A percentile compares a stretch with the other conserved stretches of the same genome.
These are phyloP conservation scores for Phytophthora syringae DNA, from an alignment of 352 stramenopile genomes.

Conservation along the genomic window DNA sequence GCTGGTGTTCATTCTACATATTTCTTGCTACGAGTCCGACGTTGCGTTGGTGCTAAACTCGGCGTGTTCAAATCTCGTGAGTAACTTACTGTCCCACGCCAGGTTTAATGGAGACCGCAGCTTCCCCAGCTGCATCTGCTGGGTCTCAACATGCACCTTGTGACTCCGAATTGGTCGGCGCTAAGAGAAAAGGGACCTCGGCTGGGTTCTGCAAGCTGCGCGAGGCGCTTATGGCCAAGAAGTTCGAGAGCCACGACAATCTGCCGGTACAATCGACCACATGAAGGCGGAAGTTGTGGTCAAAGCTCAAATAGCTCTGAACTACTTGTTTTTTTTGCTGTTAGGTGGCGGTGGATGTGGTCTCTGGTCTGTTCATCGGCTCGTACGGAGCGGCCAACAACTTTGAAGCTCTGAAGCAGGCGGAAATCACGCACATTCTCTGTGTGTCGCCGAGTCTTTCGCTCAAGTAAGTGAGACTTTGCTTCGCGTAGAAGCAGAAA, in stretches of 20 bases:
- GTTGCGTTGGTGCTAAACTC: slow-evolving; percentile 9
- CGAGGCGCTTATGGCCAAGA: slow-evolving; percentile 60
- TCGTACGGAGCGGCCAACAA: slow-evolving; percentile 72
- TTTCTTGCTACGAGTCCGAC: background rate
- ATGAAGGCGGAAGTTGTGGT: slow-evolving; percentile 1
- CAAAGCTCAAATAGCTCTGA: too few species aligned
- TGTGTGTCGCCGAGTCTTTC: slow-evolving; percentile 55
- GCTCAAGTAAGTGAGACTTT: slow-evolving; percentile 38
- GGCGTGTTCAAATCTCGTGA: background rate
- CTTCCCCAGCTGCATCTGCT: slow-evolving; percentile 26
- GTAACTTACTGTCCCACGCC: slow-evolving; percentile 22
- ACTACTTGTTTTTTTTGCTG: too few species aligned
- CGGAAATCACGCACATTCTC: slow-evolving; percentile 66
- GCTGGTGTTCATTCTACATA: background rate
- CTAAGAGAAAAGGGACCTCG: slow-evolving; percentile 19
- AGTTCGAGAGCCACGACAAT: slow-evolving; percentile 54
- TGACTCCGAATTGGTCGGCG: background rate
- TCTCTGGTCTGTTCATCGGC: slow-evolving; percentile 66
- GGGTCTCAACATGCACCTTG: slow-evolving; percentile 21
- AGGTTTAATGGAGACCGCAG: slow-evolving; percentile 16
- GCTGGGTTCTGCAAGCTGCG: slow-evolving; percentile 65
- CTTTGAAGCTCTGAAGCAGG: slow-evolving; percentile 38
- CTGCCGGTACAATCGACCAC: slow-evolving; percentile 36
- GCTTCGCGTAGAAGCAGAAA: background rate
- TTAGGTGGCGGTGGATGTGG: slow-evolving; percentile 33